These are phyloP conservation scores for Canariomyces notabilis DNA, from an alignment of 2,329 filamentous ascomycete species.

Conservation along the genomic window DNA sequence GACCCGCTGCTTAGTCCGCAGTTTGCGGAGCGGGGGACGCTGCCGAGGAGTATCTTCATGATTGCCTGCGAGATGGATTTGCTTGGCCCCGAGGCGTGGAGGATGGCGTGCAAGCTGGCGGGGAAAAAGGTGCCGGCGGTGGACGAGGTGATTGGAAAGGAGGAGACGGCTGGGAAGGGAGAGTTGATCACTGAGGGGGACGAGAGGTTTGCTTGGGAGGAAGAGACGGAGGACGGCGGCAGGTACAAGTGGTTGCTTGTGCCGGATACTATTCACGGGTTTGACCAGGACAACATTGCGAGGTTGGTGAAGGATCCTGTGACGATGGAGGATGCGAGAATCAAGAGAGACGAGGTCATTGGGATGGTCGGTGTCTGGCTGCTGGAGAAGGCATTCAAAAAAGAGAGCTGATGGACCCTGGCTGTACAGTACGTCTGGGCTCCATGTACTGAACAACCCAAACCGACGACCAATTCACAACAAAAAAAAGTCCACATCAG, in stretches of 20 bases:
- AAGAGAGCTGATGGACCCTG: neutral
- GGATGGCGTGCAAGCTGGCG: constrained; percentile 33
- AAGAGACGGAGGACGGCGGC: constrained; percentile 15
- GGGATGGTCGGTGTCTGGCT: constrained; percentile 28
- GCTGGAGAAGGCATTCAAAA: constrained; percentile 13
- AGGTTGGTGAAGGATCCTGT: constrained; percentile 19
- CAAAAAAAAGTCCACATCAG: no score
- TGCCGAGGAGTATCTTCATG: constrained; percentile 41
- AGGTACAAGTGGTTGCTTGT: constrained; percentile 30
- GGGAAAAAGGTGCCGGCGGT: constrained; percentile 28
- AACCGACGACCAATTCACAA: no score
- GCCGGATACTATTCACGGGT: constrained; percentile 30
- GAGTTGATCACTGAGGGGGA: constrained; percentile 26
- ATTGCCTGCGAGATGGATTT: constrained; percentile 43
- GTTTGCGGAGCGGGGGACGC: constrained; percentile 27
- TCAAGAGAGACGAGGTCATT: constrained; percentile 27
- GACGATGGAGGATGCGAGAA: constrained; percentile 22
- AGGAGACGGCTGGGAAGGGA: constrained; percentile 20
- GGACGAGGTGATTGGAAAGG: constrained; percentile 28
- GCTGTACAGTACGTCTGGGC: no score
- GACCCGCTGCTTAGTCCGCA: constrained; percentile 40
- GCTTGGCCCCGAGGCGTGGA: constrained; percentile 38
- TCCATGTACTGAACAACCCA: no score
- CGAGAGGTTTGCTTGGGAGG: constrained; percentile 28
- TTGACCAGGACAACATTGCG: constrained; percentile 24